Evolutionary conservation across 1,284 basidiomycete genomes (phyloP), one percentile per base, ranked within the genome.

Genomic region (Sporisorium scitamineum): DNA sequence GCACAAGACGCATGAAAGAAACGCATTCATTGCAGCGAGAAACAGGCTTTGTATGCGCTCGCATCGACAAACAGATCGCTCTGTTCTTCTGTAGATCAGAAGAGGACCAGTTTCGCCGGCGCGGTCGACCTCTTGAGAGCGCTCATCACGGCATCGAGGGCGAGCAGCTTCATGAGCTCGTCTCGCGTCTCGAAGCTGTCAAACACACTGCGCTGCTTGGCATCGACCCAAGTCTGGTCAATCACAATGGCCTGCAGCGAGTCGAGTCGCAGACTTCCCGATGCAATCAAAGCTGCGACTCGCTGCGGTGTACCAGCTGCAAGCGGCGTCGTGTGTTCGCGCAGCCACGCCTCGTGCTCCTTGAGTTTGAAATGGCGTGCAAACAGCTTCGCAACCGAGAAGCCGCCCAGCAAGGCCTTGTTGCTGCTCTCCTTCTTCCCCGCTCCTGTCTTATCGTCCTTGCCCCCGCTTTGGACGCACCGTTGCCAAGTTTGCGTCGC

Each of bases 301-400:
- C 82, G 68, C 56, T 81, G 79, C 18, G 82, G 82, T 37, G 82
- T 84, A 31, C 82, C 82, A 14, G 77, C 74, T 27, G 81, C 81
- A 4, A 83, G 53, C 18, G 82, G 82, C 16, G 73, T 61, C 11
- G 67, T 65, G 27, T 81, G 69, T 11, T 72, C 60, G 27, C 62
- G 48, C n/a, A 84, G 72, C 70, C 75, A 82, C n/a, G 66, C 57
- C 37, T 67, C 72, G 51, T 83, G 81, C 54, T 78, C 80, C 57
- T 78, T 71, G 48, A 80, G 62, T 67, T 84, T 84, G 44, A 84
- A 84, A 54, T 84, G 82, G 22, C 82, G 79, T 31, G 82, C 81
- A 69, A 84, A 84, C 26, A 84, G 76, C 66, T 84, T 84, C 26
- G 76, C 82, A 0, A 84, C 82, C 9, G 69, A 68, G 31, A 76